Evolutionary conservation across 2,329 filamentous ascomycete species (phyloP).

Genomic region (Apiospora pterosperma): DNA sequence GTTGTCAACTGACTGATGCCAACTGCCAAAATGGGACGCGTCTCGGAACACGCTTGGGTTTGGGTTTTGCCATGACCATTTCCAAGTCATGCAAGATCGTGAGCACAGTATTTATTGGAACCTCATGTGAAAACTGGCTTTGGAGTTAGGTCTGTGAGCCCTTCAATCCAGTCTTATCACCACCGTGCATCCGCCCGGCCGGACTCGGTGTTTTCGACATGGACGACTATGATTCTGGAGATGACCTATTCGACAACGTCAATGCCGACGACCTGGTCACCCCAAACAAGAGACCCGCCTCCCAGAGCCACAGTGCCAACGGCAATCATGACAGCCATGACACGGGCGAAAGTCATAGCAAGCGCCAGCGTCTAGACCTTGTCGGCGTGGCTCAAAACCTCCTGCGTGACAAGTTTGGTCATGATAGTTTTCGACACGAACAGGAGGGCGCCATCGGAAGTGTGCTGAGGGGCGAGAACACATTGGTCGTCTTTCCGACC

Average conservation of each 20-base stretch:
- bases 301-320: neutral
- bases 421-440: constrained; percentile 39
- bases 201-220: neutral
- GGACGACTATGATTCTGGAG: constrained; percentile 27
- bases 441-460: constrained; percentile 38
- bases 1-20: neutral
- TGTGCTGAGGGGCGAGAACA: constrained; percentile 35
- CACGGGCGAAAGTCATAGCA: constrained; percentile 8
- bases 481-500: constrained; percentile 43
- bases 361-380: constrained; percentile 6
- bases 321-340: neutral
- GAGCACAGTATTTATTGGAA: neutral
- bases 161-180: neutral
- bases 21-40: neutral
- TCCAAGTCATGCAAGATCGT: neutral
- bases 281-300: constrained; percentile 9
- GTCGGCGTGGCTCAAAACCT: constrained; percentile 22
- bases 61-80: neutral
- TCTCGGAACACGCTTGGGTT: neutral
- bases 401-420: constrained; percentile 36
- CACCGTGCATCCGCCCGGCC: neutral
- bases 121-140: neutral
- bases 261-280: constrained; percentile 15
- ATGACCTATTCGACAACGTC: constrained; percentile 29
- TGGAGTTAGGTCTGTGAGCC: neutral